These are phyloP conservation scores for Penicillium sp. DNA, from an alignment of 2,329 filamentous ascomycete genomes.

Conservation along the genomic window DNA sequence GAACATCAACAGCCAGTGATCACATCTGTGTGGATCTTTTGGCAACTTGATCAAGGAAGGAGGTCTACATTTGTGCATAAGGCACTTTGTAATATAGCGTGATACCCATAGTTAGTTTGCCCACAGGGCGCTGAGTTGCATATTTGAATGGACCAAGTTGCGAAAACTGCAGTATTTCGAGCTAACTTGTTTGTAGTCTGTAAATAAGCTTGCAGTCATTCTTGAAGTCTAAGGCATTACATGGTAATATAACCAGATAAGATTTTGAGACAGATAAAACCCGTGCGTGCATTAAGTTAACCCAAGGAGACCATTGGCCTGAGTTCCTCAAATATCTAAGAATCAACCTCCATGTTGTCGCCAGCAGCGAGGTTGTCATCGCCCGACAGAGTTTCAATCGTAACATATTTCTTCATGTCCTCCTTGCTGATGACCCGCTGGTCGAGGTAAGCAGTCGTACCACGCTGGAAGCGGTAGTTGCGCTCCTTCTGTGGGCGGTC, in stretches of 20 bases:
- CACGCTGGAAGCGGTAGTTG: conserved; percentile 86
- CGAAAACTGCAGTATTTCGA: not conserved
- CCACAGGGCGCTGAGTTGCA: not conserved
- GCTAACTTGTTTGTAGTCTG: not conserved
- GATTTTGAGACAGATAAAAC: conserved; percentile 7
- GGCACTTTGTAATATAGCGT: conserved; percentile 9
- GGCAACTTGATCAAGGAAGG: not conserved
- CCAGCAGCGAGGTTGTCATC: conserved; percentile 62
- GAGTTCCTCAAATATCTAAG: conserved; percentile 26
- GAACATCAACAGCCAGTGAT: conserved; percentile 1
- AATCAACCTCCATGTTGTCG: conserved; percentile 68
- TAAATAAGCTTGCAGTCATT: not conserved
- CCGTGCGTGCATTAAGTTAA: conserved; percentile 20
- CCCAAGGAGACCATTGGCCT: conserved; percentile 14
- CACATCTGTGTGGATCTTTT: not conserved
- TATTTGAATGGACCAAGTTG: not conserved
- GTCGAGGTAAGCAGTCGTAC: conserved; percentile 93
- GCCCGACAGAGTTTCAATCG: conserved; percentile 78
- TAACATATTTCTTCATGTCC: conserved; percentile 92
- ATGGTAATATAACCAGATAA: not conserved
- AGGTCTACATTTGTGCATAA: not conserved
- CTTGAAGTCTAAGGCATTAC: conserved; percentile 6
- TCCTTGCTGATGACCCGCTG: conserved; percentile 95
- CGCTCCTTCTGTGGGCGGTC: conserved; percentile 86
- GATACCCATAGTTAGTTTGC: conserved; percentile 12